Base-by-base conservation (phyloP, 495 filamentous ascomycete genomes). In the Rhypophila decipiens region DNA sequence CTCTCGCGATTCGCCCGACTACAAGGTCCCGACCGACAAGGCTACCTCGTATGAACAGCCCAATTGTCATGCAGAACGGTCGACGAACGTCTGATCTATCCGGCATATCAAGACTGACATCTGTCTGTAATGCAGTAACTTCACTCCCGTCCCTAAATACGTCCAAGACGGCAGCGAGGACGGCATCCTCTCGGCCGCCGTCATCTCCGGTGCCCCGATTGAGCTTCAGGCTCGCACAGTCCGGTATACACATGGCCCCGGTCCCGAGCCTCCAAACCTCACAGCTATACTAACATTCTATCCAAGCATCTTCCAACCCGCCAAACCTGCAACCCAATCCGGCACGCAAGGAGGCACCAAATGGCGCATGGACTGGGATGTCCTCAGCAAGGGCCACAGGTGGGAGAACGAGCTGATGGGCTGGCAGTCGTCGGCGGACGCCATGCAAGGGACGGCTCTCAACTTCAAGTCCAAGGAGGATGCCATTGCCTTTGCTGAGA, bases 341-440 rank as follows among this genome's bases (percentile, higher is more conserved):
- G 91, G 91, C 58, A 79, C 77, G 50, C 89, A 85, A 82, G 83
- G 87, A 53, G 67, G 75, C 44, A 81, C 86, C 56, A 80, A 87
- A 53, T 99, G 93, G 93, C 86, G 86, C 34, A 96, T 99, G 90
- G 93, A 99, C 64, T 99, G 93, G 93, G 93, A 99, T 68, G 77
- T 91, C 36, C 70, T 96, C 24, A 72, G 74, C 52, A 94, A 87
- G 70, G 79, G 79, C 38, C 86, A 97, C 66, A 82, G 93, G 59
- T 97, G 93, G 93, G 93, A 99, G 76, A 99, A 99, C 70, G 86
- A 82, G 33, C 71, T 97, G 58, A 99, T 97, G 80, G 93, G 93
- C 23, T 99, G 94, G 94, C 90, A 96, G 63, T 96, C 91, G 5
- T 94, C 88, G 39, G 93, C 79, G 18, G 93, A 99, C 68, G 73